Conservation (phyloP, 108 stramenopile genomes). For the Pseudonitzschia pungens region DNA sequence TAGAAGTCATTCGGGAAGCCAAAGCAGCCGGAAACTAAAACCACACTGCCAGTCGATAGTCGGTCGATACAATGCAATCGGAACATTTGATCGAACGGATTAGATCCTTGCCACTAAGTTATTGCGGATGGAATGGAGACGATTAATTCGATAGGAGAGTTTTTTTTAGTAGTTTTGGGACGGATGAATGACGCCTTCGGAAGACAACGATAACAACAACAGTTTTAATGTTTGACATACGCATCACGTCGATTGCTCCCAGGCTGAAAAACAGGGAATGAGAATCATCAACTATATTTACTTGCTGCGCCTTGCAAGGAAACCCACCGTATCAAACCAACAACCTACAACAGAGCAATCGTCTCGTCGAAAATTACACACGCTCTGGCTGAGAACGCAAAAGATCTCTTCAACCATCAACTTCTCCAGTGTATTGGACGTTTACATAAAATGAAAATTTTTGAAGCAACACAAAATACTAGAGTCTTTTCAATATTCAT, state of each 20-base stretch:
- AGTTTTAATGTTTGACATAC: not conserved
- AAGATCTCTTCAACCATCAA: no score
- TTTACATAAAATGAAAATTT: no score
- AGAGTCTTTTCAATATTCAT: no score
- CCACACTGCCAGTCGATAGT: not conserved
- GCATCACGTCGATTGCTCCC: not conserved
- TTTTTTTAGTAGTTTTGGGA: no score
- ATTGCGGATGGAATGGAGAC: not conserved
- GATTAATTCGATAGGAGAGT: not conserved
- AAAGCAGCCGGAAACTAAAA: not conserved
- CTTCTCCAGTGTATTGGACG: no score
- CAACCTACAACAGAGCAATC: no score
- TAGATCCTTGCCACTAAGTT: not conserved
- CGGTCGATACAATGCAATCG: not conserved
- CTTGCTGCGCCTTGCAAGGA: no score
- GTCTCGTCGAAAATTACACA: no score
- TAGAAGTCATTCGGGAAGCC: constrained; percentile 44
- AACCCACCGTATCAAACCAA: no score
- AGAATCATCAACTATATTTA: no score
- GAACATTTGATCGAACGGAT: not conserved
- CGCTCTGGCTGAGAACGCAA: no score
- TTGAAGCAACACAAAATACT: no score
- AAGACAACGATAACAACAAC: not conserved
- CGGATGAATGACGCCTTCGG: constrained; percentile 1
- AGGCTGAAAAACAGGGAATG: not conserved